phyloP scores from a whole-genome alignment of 306 rosid species.

The Elaeagnus macrophylla region DNA sequence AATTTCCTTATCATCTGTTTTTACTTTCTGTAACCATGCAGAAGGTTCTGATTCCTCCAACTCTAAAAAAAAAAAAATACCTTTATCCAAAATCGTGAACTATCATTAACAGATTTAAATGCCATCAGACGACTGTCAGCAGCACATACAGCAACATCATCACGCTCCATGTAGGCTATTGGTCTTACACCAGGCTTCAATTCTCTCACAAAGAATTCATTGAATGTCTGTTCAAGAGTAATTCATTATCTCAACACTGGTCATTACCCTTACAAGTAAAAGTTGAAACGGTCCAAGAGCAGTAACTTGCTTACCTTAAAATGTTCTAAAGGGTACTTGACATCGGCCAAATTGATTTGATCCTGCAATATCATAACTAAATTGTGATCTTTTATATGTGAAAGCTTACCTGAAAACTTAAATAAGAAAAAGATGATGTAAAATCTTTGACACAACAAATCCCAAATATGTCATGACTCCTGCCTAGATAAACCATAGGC shows the following conservation, averaged over 20 bases:
- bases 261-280: too few relatives aligned
- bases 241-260: background rate
- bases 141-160: slow-evolving; percentile 74
- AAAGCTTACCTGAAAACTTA: too few relatives aligned
- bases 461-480: too few relatives aligned
- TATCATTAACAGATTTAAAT: slow-evolving; percentile 60
- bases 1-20: too few relatives aligned
- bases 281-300: too few relatives aligned
- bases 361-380: slow-evolving; percentile 45
- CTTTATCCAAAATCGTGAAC: slow-evolving; percentile 94
- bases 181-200: slow-evolving; percentile 82
- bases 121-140: slow-evolving; percentile 93
- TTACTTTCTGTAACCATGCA: too few relatives aligned
- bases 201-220: slow-evolving; percentile 84
- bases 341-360: slow-evolving; percentile 81
- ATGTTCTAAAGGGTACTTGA: slow-evolving; percentile 66
- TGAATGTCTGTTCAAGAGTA: slow-evolving; percentile 65
- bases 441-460: too few relatives aligned
- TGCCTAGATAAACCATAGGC: too few relatives aligned
- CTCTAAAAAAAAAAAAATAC: slow-evolving; percentile 27
- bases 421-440: too few relatives aligned
- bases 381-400: background rate
- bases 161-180: slow-evolving; percentile 44
- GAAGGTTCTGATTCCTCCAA: background rate
- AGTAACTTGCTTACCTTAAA: slow-evolving; percentile 47